Percentiles rank a stretch among this genome's conserved stretches.
Conservation (phyloP, 495 filamentous ascomycete genomes). For the Podospora bellae-mahoneyi region DNA sequence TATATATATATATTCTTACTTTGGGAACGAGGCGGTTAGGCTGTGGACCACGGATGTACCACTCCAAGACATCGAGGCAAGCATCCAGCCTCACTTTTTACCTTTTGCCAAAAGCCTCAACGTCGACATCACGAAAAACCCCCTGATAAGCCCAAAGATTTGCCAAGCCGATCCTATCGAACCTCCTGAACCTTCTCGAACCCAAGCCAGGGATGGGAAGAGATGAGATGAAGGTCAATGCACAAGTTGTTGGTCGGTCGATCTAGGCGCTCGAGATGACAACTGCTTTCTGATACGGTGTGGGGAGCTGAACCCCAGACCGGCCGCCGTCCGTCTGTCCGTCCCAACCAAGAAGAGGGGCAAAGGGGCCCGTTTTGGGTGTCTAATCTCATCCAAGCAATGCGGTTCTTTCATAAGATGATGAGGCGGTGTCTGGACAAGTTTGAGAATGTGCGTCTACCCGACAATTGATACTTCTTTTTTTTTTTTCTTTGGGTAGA, state of each 20-base stretch:
- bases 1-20: too few relatives aligned
- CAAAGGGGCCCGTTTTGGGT: background rate
- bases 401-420: background rate
- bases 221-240: background rate
- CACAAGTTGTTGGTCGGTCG: too few relatives aligned
- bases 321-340: background rate
- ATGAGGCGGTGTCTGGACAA: too few relatives aligned
- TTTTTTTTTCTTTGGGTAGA: background rate
- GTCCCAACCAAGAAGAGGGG: background rate
- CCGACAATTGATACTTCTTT: background rate
- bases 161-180: background rate
- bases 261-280: background rate
- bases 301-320: background rate
- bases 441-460: background rate
- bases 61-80: too few relatives aligned
- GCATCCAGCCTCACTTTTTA: too few relatives aligned
- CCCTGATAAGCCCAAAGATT: too few relatives aligned
- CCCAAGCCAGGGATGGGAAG: background rate
- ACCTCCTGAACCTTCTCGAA: background rate
- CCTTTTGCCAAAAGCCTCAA: too few relatives aligned
- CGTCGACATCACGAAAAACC: too few relatives aligned
- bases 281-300: background rate
- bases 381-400: background rate
- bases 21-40: too few relatives aligned
- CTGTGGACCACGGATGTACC: too few relatives aligned